Base-by-base conservation (phyloP, 2,329 filamentous ascomycete genomes). In the Colletotrichum sp. region DNA sequence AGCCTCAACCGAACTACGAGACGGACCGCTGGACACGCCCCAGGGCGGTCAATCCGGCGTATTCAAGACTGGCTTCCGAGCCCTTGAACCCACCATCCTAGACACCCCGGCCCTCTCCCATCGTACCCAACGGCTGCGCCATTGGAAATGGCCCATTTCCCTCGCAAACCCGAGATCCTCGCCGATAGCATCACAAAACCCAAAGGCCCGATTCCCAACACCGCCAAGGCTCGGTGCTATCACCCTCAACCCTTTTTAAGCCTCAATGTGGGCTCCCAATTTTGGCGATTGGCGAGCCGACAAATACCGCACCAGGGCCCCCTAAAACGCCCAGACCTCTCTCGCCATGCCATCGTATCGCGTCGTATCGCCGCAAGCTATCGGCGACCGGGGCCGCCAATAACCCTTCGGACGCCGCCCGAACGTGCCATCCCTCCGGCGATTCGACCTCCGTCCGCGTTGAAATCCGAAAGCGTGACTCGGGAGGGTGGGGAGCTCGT, bases 261-360 rank as follows among this genome's bases (percentile, higher is more conserved):
- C 43, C n/a, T 21, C 43, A 13, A 6, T 8, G 43, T 51, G 43
- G 11, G n/a, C n/a, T 51, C n/a, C n/a, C 43, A 51, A 51, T 51
- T 51, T 21, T 51, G n/a, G 43, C n/a, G 43, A 51, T 51, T 51
- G 43, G 43, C 43, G 43, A 51, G n/a, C 2, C 43, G 0, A 51
- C 43, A 51, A 51, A 51, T 51, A 21, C 43, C 43, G 43, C 43
- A 51, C 43, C 43, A 51, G 43, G 43, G 11, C n/a, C 43, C 43
- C 43, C n/a, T 8, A 51, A 21, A 8, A 51, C 43, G n/a, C 43
- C 43, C 43, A 51, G 43, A 51, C 43, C 43, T 51, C n/a, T 21
- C n/a, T 51, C n/a, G n/a, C 43, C 0, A 0, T 1, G 21, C 0
- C n/a, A 47, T 4, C 43, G 4, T 47, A 47, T 47, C 43, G 43